Percentiles rank a stretch among this genome's conserved stretches.
These are phyloP conservation scores for Rhodotorula sp. DNA, from an alignment of 1,284 basidiomycete species.

Conservation along the genomic window DNA sequence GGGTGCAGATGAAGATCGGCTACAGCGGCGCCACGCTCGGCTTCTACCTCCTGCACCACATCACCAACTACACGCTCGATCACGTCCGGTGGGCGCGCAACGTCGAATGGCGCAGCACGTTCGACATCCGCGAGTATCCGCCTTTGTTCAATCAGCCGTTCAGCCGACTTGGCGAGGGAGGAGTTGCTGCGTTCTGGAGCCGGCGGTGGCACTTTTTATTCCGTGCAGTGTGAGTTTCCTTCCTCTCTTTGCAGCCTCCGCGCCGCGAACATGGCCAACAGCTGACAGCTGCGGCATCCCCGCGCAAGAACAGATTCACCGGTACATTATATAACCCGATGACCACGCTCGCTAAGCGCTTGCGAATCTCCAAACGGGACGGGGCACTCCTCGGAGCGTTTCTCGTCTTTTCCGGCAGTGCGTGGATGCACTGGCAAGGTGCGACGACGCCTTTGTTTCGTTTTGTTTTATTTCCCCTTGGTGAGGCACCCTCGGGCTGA, in stretches of 20 bases:
- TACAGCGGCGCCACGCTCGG: conserved; percentile 13
- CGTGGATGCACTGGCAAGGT: conserved; percentile 37
- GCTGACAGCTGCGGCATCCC: too few relatives aligned
- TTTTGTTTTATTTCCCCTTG: background rate
- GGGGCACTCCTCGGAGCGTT: conserved; percentile 16
- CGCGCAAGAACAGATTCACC: conserved; percentile 14
- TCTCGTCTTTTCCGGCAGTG: conserved; percentile 18
- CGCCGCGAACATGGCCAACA: background rate
- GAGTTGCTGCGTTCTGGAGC: conserved; percentile 24
- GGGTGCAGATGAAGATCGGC: conserved; percentile 33
- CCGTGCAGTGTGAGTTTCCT: conserved; percentile 9
- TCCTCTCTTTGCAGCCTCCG: background rate
- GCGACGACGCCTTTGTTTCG: background rate
- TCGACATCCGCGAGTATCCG: conserved; percentile 28
- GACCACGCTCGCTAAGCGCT: background rate
- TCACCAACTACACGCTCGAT: conserved; percentile 11
- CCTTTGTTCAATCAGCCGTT: conserved; percentile 29
- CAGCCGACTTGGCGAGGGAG: conserved; percentile 21
- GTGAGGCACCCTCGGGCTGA: background rate
- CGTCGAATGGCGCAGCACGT: conserved; percentile 11
- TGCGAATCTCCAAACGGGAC: conserved; percentile 9
- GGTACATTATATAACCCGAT: conserved; percentile 18
- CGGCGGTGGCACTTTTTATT: conserved; percentile 24
- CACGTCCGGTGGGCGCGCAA: background rate
- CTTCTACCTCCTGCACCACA: conserved; percentile 8